Percentiles rank a stretch among this genome's conserved stretches.
phyloP scores from a whole-genome alignment of 1,284 basidiomycete genomes.

The Trichosporon ovoides region DNA sequence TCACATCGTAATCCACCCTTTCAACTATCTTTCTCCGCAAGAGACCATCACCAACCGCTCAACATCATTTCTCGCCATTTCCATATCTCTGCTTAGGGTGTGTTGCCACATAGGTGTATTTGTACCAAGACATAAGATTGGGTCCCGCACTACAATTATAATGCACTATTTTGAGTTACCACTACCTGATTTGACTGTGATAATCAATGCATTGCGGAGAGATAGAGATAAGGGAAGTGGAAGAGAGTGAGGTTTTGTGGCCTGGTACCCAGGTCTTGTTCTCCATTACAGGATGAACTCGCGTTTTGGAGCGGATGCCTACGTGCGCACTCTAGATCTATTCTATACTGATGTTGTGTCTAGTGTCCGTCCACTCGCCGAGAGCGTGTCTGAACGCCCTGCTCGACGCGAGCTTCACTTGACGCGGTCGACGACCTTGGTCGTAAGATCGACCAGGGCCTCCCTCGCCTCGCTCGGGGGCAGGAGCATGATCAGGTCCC shows the following conservation, averaged over 20 bases:
- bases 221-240: background rate
- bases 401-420: too few species aligned
- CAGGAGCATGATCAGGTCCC: constrained; percentile 62
- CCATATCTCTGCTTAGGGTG: background rate
- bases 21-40: background rate
- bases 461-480: constrained; percentile 75
- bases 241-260: background rate
- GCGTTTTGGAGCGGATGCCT: background rate
- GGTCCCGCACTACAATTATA: constrained; percentile 4
- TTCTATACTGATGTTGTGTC: background rate
- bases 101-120: constrained; percentile 6
- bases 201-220: constrained; percentile 1
- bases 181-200: background rate
- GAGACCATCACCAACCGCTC: background rate
- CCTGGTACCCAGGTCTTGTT: background rate
- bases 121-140: background rate
- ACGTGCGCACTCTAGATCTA: background rate
- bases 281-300: background rate
- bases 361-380: background rate
- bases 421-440: constrained; percentile 49
- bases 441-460: constrained; percentile 56
- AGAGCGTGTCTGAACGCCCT: background rate
- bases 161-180: background rate
- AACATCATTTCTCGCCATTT: background rate
- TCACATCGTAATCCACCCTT: background rate